Percentiles rank a stretch among this genome's conserved stretches.
phyloP scores from a whole-genome alignment of 805 yeast species.

The Debaryomyces maramus region DNA sequence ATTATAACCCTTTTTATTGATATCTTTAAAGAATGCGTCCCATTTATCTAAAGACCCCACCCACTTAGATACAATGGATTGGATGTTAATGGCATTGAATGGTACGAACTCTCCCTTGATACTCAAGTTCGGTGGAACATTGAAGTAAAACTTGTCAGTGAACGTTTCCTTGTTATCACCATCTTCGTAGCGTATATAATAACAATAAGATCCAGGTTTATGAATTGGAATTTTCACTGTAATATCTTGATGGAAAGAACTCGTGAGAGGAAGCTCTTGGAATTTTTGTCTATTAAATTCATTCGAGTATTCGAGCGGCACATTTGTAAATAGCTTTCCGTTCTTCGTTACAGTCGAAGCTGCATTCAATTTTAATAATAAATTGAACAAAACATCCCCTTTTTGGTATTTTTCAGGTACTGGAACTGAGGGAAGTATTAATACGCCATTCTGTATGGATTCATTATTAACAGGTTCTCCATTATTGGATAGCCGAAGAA shows the following conservation, averaged over 20 bases:
- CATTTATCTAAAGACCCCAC: conserved; percentile 70
- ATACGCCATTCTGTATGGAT: conserved; percentile 45
- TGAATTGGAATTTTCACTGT: conserved; percentile 59
- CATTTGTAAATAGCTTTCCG: conserved; percentile 73
- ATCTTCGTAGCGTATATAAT: conserved; percentile 59
- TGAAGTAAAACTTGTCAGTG: conserved; percentile 68
- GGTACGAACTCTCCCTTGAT: conserved; percentile 59
- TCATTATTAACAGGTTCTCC: conserved; percentile 48
- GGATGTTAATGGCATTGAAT: conserved; percentile 76
- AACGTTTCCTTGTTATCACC: conserved; percentile 25
- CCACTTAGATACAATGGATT: conserved; percentile 90
- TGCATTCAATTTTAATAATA: conserved; percentile 69
- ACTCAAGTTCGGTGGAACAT: conserved; percentile 73
- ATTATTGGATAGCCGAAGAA: conserved; percentile 45
- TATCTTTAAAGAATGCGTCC: conserved; percentile 61
- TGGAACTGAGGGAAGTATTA: conserved; percentile 50
- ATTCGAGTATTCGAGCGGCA: conserved; percentile 47
- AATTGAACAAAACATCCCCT: conserved; percentile 45
- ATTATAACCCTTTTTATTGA: conserved; percentile 80
- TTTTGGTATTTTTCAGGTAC: conserved; percentile 28
- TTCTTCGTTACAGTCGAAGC: conserved; percentile 70
- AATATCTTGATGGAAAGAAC: conserved; percentile 66
- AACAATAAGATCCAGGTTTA: conserved; percentile 78
- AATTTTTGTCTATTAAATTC: conserved; percentile 59
- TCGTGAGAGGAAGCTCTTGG: conserved; percentile 48